Evolutionary conservation across 1,139 yeast species (phyloP).

Genomic region (Pichia norvegensis): DNA sequence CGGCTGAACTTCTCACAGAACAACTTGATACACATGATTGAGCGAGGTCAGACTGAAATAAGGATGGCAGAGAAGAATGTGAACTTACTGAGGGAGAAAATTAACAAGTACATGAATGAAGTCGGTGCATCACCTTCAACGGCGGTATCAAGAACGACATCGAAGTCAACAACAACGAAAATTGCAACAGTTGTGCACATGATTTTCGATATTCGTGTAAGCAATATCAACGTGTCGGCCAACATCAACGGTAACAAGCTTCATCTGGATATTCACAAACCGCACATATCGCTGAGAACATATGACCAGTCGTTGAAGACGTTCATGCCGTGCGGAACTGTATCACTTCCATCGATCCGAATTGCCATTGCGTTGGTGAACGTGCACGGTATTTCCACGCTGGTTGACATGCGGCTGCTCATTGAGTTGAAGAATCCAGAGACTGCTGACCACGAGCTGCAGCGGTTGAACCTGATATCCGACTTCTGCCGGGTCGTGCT

Average conservation of each 20-base stretch:
- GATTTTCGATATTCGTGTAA: slow-evolving; percentile 2
- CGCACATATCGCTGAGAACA: slow-evolving; percentile 15
- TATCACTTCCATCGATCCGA: slow-evolving; percentile 37
- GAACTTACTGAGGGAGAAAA: neutral
- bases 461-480: slow-evolving; percentile 51
- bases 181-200: slow-evolving; percentile 4
- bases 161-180: too few species aligned
- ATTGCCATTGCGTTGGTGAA: slow-evolving; percentile 24
- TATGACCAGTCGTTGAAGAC: slow-evolving; percentile 15
- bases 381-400: slow-evolving; percentile 20
- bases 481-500: slow-evolving; percentile 50
- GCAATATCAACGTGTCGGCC: neutral
- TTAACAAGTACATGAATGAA: neutral
- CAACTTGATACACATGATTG: slow-evolving; percentile 15
- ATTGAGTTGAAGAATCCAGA: slow-evolving; percentile 34
- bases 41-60: slow-evolving; percentile 14
- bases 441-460: slow-evolving; percentile 25
- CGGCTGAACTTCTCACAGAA: slow-evolving; percentile 20
- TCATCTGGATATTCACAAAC: slow-evolving; percentile 11
- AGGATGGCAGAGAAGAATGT: slow-evolving; percentile 1
- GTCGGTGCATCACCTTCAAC: too few species aligned
- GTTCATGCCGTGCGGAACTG: slow-evolving; percentile 33
- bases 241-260: slow-evolving; percentile 11
- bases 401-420: slow-evolving; percentile 36
- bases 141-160: too few species aligned